phyloP scores from a whole-genome alignment of 2,329 filamentous ascomycete genomes.

The Fusarium austroafricanum region DNA sequence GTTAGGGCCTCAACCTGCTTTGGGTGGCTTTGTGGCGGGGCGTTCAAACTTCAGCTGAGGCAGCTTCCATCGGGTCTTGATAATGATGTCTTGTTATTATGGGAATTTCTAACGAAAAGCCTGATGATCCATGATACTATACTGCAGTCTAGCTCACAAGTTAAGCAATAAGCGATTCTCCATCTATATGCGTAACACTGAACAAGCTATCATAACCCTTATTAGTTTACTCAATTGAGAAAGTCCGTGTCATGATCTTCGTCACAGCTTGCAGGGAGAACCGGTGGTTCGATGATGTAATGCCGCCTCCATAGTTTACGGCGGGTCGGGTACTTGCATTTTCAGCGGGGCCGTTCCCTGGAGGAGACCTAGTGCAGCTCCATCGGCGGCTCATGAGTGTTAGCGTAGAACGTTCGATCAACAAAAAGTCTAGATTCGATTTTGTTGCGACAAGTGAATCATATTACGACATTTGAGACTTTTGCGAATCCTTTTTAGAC shows the following conservation, averaged over 20 bases:
- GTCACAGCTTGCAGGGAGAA: conserved; percentile 9
- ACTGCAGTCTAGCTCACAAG: background rate
- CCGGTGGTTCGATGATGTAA: conserved; percentile 44
- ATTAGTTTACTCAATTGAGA: conserved; percentile 14
- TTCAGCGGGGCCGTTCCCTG: conserved; percentile 24
- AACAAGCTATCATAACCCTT: background rate
- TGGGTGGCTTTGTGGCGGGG: conserved; percentile 20
- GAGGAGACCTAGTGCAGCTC: background rate
- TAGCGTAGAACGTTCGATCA: conserved; percentile 8
- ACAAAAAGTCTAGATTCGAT: conserved; percentile 16
- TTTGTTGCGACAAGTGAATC: background rate
- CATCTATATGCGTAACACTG: background rate
- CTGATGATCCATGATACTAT: background rate
- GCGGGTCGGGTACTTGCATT: conserved; percentile 15
- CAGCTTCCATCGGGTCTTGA: conserved; percentile 28
- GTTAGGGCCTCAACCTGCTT: conserved; percentile 37
- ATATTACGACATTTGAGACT: conserved; percentile 17
- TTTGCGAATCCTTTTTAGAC: background rate
- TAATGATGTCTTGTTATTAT: conserved; percentile 3
- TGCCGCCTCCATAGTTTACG: conserved; percentile 22
- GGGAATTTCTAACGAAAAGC: background rate
- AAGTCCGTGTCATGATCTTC: no score
- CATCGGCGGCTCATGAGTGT: conserved; percentile 27
- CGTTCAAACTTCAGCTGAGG: conserved; percentile 28
- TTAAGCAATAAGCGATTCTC: background rate